Conservation (phyloP, 176 grass and related monocot genomes). For the Eleusine coracana region DNA sequence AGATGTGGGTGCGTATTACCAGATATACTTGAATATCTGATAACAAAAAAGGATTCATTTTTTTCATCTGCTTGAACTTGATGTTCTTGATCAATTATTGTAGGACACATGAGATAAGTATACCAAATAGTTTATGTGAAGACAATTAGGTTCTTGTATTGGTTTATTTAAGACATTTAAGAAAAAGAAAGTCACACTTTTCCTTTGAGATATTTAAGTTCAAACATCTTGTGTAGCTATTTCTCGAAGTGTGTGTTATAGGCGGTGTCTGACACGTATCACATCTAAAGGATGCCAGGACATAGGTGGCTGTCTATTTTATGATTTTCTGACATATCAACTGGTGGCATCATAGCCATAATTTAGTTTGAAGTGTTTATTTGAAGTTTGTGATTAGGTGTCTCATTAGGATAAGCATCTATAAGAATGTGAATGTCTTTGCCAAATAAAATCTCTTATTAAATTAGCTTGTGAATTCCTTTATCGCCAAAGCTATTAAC, state of each 20-base stretch:
- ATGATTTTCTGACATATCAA: background rate
- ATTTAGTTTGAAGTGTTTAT: background rate
- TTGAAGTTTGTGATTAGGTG: background rate
- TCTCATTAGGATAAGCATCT: background rate
- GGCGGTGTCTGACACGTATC: too few species aligned
- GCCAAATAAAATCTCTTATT: conserved; percentile 9
- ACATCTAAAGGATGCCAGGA: too few species aligned
- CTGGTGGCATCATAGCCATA: conserved; percentile 10
- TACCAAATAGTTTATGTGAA: conserved; percentile 23
- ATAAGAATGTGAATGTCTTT: background rate
- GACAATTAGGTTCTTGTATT: background rate
- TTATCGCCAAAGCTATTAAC: background rate
- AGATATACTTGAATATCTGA: conserved; percentile 23
- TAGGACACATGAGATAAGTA: background rate
- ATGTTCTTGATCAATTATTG: background rate
- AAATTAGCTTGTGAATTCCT: conserved; percentile 7
- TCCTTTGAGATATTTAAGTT: background rate
- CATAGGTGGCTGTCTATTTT: too few species aligned
- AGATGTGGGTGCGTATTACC: conserved; percentile 86
- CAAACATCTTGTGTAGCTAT: too few species aligned
- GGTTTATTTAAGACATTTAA: conserved; percentile 16
- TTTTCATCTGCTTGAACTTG: background rate
- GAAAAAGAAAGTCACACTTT: too few species aligned
- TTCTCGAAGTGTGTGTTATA: too few species aligned
- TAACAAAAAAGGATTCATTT: background rate